Evolutionary conservation across 768 basidiomycete genomes (phyloP).

Genomic region (Clathrus columnatus): DNA sequence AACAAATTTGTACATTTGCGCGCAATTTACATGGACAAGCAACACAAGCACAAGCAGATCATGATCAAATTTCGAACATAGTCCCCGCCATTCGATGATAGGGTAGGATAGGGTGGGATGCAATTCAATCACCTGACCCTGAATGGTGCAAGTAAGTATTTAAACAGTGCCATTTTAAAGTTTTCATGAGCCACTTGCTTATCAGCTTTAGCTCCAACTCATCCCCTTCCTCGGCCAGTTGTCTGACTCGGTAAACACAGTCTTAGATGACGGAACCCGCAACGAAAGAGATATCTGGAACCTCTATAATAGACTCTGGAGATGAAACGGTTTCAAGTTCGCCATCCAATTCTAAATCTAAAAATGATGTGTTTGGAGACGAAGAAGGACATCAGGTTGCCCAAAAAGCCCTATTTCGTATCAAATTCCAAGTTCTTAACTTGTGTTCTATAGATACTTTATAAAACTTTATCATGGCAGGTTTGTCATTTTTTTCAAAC

Average conservation of each 20-base stretch:
- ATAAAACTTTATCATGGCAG: slow-evolving; percentile 48
- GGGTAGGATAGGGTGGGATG: too few relatives aligned
- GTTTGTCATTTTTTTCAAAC: background rate
- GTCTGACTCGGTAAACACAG: too few relatives aligned
- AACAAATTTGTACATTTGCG: too few relatives aligned
- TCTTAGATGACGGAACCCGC: background rate
- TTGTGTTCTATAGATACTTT: slow-evolving; percentile 30
- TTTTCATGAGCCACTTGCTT: background rate
- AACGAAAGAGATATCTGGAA: background rate
- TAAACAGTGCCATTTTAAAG: background rate
- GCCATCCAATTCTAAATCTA: background rate
- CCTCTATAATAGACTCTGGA: background rate
- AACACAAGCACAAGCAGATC: too few relatives aligned
- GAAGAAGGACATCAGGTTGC: slow-evolving; percentile 26
- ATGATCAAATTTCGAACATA: too few relatives aligned
- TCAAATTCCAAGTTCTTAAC: background rate
- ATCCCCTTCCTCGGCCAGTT: background rate
- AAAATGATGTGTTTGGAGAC: slow-evolving; percentile 36
- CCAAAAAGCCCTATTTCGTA: background rate
- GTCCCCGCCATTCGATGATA: too few relatives aligned
- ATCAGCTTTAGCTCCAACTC: background rate
- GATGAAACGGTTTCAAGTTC: background rate
- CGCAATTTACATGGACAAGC: too few relatives aligned
- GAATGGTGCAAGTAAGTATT: background rate
- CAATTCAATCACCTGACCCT: background rate